Evolutionary conservation across 139 green algal genomes (phyloP), one percentile per base, ranked within the genome.

Genomic region (Haematococcus lacustris): DNA sequence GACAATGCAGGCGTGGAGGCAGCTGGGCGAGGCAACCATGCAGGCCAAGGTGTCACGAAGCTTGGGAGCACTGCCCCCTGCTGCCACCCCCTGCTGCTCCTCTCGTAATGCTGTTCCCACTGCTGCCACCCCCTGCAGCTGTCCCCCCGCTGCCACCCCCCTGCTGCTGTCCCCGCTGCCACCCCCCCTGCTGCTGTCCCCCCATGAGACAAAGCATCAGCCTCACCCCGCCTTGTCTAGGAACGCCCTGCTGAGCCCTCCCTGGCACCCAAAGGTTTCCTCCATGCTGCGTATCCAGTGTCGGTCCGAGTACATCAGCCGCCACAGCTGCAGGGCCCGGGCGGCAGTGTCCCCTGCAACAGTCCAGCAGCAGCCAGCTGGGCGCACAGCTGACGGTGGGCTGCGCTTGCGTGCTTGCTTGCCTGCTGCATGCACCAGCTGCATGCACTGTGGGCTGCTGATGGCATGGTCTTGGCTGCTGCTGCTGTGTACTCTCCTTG

Each of bases 301-400:
- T 47, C 60, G 41, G 37, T 94, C 85, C 3, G 82, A 82, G 76
- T 95, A 96, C 85, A 96, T 85, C 86, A 87, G 95, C 0, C 87
- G 79, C 89, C 91, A 96, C 13, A 96, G 68, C 78, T 95, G 91
- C 64, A 86, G 66, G 1, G 86, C 91, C 1, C 90, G 82, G 30
- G 75, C 78, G 57, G 74, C 32, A 34, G 65, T 59, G 3, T 64
- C 66, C 25, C 60, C 57, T 75, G 73, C 21, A 35, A 72, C 17
- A 38, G 39, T 41, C 68, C n/a, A 47, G 41, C 30, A 25, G 28
- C 23, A 38, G 57, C 57, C 17, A 32, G 6, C 21, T 40, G 5
- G 13, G 41, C 5, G 61, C 25, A 26, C n/a, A n/a, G n/a, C n/a
- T n/a, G n/a, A n/a, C n/a, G n/a, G n/a, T n/a, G n/a, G n/a, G 61